phyloP scores from a whole-genome alignment of 2,329 filamentous ascomycete species.

The Ceratocystis albifundus region DNA sequence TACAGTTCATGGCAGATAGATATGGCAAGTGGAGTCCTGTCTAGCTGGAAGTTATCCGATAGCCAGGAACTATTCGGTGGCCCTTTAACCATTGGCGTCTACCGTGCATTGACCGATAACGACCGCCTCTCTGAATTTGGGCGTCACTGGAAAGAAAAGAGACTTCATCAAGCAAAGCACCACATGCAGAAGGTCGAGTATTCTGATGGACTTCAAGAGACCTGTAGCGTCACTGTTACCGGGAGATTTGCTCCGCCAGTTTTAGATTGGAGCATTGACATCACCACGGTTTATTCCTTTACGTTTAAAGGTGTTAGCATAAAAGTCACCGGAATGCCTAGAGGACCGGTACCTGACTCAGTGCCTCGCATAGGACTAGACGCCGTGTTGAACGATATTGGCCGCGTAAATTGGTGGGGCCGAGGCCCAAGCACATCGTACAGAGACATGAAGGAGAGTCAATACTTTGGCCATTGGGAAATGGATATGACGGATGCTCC shows the following conservation, averaged over 20 bases:
- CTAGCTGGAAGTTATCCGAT: background rate
- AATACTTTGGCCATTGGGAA: constrained; percentile 45
- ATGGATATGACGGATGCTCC: constrained; percentile 30
- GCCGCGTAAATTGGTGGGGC: constrained; percentile 50
- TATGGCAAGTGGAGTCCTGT: background rate
- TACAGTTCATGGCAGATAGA: background rate
- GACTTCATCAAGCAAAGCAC: constrained; percentile 7
- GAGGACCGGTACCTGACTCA: constrained; percentile 39
- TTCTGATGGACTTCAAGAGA: too few relatives aligned
- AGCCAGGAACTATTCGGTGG: constrained; percentile 18
- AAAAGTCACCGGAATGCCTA: constrained; percentile 38
- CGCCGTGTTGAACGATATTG: constrained; percentile 32
- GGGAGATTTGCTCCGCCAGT: constrained; percentile 50
- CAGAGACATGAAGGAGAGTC: constrained; percentile 51
- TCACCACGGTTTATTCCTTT: constrained; percentile 45
- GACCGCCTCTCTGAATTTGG: constrained; percentile 8
- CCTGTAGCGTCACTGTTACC: constrained; percentile 36
- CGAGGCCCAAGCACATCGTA: constrained; percentile 57
- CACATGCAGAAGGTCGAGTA: background rate
- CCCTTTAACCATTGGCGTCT: constrained; percentile 1
- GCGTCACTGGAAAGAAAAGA: constrained; percentile 9
- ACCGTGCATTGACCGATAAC: constrained; percentile 17
- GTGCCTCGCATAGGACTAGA: constrained; percentile 53
- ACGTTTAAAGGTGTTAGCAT: constrained; percentile 39
- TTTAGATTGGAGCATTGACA: constrained; percentile 48